Evolutionary conservation across 75 land plant species (phyloP).

Genomic region (Pinus albicaulis): DNA sequence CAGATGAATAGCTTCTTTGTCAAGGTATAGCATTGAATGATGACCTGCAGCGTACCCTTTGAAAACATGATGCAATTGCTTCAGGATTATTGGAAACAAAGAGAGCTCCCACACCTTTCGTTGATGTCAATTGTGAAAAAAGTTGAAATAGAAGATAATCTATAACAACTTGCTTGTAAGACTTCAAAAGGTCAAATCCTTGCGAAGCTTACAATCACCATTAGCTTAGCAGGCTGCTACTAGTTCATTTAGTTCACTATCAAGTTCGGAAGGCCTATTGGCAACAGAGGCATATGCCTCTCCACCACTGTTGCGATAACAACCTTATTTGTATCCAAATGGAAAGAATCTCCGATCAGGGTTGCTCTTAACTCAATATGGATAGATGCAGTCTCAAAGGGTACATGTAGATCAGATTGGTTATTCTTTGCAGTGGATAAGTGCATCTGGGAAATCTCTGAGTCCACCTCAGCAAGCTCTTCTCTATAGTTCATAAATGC

Average conservation of each 20-base stretch:
- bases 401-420: constrained; percentile 1
- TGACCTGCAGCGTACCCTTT: constrained; percentile 76
- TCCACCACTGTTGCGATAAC: constrained; percentile 17
- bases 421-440: constrained; percentile 30
- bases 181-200: constrained; percentile 12
- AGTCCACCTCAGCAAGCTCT: constrained; percentile 27
- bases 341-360: constrained; percentile 29
- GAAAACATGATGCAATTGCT: constrained; percentile 78
- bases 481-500: constrained; percentile 20
- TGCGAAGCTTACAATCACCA: constrained; percentile 22
- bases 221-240: constrained; percentile 25
- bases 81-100: constrained; percentile 59
- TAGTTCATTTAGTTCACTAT: constrained; percentile 13
- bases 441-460: constrained; percentile 18
- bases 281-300: constrained; percentile 18
- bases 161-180: constrained; percentile 19
- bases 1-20: constrained; percentile 74
- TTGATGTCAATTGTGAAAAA: constrained; percentile 31
- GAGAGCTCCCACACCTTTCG: constrained; percentile 29
- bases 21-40: constrained; percentile 88
- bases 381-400: constrained; percentile 18
- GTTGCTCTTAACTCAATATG: constrained; percentile 27
- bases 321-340: constrained; percentile 27
- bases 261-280: constrained; percentile 7
- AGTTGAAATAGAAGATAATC: constrained; percentile 27